Evolutionary conservation across 306 rosid species (phyloP).

Genomic region (Cucurbita moschata): DNA sequence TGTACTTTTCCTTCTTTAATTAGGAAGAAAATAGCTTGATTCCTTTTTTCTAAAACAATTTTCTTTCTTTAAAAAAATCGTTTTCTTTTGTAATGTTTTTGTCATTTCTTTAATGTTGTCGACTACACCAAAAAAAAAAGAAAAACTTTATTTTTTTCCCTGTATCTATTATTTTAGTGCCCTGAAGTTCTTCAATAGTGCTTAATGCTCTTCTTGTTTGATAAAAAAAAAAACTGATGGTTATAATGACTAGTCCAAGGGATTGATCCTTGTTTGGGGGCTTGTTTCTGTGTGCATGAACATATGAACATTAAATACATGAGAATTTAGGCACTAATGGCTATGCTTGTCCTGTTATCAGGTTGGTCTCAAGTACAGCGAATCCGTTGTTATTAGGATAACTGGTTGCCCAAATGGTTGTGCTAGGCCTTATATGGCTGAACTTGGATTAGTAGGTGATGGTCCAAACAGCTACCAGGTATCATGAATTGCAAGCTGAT

Average conservation of each 20-base stretch:
- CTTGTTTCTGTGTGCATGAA: neutral
- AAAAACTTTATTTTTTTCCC: no score
- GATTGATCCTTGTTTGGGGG: neutral
- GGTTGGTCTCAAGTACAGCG: constrained; percentile 88
- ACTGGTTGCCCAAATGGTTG: constrained; percentile 98
- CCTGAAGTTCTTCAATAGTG: no score
- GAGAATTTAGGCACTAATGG: neutral
- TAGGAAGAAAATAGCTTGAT: no score
- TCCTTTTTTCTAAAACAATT: no score
- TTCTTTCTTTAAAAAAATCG: no score
- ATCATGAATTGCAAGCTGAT: constrained; percentile 14
- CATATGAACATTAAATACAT: neutral
- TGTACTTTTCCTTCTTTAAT: no score
- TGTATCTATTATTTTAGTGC: no score
- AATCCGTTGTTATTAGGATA: constrained; percentile 75
- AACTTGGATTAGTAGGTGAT: constrained; percentile 92
- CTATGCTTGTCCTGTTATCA: constrained; percentile 15
- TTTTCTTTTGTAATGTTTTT: no score
- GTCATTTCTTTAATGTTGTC: no score
- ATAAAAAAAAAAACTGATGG: neutral
- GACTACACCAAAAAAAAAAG: no score
- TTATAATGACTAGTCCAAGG: neutral
- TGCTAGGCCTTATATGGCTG: constrained; percentile 97
- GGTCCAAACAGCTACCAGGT: constrained; percentile 99
- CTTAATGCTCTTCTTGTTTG: neutral